Evolutionary conservation across 345 rosid genomes (phyloP), one percentile per base, ranked within the genome.

Genomic region (Acer negundo): DNA sequence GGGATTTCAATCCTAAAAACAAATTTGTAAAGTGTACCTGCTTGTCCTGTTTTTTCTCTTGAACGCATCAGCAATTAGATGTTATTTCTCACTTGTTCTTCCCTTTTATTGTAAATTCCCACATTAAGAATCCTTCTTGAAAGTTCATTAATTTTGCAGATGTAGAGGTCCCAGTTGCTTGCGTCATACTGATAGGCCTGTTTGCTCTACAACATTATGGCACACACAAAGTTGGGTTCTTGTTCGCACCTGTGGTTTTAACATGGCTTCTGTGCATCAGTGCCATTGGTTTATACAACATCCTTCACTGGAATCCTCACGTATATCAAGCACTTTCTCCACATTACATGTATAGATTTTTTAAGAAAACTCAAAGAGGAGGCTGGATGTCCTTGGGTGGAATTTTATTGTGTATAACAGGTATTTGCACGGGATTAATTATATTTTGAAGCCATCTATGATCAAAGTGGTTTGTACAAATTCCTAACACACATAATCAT

Each of bases 361-460:
- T 94, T 77, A 91, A 79, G 86, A 94, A 94, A 80, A 92, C 97
- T 77, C 94, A 84, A 76, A 80, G 88, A 47, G 86, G 85, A 75
- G 98, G 97, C 6, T 94, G 96, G 96, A 91, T 88, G 95, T 94
- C 98, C 62, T 80, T 93, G 76, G 98, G 98, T 67, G 98, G 98
- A 78, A 89, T 93, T 81, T 80, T 93, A 77, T 83, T 93, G 77
- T 93, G 98, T 72, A 93, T 93, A 66, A 91, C 98, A 72, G 98
- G 98, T 88, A 69, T 69, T 65, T 28, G 17, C 70, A 46, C 35
- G 31, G 26, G 77, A 62, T 31, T 23, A 38, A 6, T 58, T 49
- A 66, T 66, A 55, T 26, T 46, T 46, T 69, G 51, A 16, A 62
- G 10, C 53, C 64, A 42, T 82, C 28, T 74, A 44, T 28, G 63